Evolutionary conservation across 2,329 filamentous ascomycete genomes (phyloP).

Genomic region (Microcyclospora tardicrescens): DNA sequence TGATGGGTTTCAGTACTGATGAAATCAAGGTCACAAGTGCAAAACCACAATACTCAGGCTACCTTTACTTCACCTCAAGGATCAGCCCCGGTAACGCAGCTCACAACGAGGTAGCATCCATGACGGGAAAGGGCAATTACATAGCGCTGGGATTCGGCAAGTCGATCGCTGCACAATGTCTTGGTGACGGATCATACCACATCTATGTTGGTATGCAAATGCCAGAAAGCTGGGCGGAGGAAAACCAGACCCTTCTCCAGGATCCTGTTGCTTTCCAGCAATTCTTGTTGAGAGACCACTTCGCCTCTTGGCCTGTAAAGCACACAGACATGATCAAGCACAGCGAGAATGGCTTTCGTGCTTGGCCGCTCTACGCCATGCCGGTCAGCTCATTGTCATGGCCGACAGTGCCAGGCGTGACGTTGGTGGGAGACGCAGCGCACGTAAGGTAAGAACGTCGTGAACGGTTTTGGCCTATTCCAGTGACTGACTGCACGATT

Average conservation of each 20-base stretch:
- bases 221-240: slow-evolving; percentile 9
- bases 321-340: slow-evolving; percentile 32
- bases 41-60: slow-evolving; percentile 24
- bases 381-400: slow-evolving; percentile 36
- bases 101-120: slow-evolving; percentile 13
- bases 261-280: slow-evolving; percentile 28
- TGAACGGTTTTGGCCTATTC: neutral
- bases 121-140: slow-evolving; percentile 20
- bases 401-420: slow-evolving; percentile 36
- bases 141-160: slow-evolving; percentile 11
- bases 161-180: slow-evolving; percentile 8
- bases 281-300: slow-evolving; percentile 26
- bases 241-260: slow-evolving; percentile 8
- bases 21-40: slow-evolving; percentile 20
- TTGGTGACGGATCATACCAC: slow-evolving; percentile 13
- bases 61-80: slow-evolving; percentile 20
- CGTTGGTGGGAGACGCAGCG: slow-evolving; percentile 47
- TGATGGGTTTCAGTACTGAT: neutral
- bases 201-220: slow-evolving; percentile 9
- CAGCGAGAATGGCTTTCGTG: slow-evolving; percentile 26
- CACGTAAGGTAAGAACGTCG: slow-evolving; percentile 38
- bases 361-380: slow-evolving; percentile 40
- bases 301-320: slow-evolving; percentile 30
- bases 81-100: slow-evolving; percentile 17
- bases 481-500: neutral